These are phyloP conservation scores for Trypethelium eluteriae DNA, from an alignment of 495 filamentous ascomycete species.

Conservation along the genomic window DNA sequence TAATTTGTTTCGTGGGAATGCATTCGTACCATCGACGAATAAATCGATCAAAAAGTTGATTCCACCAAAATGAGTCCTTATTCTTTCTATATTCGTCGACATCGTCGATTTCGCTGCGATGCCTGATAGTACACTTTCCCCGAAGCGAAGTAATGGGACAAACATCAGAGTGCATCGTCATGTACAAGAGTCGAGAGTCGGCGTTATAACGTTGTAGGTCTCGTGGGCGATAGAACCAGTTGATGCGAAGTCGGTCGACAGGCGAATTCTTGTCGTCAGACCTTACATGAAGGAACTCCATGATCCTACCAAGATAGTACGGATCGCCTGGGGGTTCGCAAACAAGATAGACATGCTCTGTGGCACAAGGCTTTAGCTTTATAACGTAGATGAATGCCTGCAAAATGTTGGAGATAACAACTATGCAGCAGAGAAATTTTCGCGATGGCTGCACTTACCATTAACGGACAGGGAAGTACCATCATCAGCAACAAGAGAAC, in stretches of 20 bases:
- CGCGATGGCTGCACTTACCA: conserved; percentile 53
- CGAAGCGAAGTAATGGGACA: conserved; percentile 86
- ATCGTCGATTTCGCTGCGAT: conserved; percentile 76
- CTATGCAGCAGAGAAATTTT: too few relatives aligned
- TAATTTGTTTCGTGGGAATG: conserved; percentile 81
- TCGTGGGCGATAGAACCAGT: conserved; percentile 96
- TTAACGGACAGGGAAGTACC: conserved; percentile 75
- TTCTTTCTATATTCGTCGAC: conserved; percentile 74
- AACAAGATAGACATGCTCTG: conserved; percentile 95
- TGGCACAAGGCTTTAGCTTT: conserved; percentile 26
- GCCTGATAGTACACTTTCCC: conserved; percentile 82
- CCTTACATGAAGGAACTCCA: conserved; percentile 86
- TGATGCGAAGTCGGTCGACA: conserved; percentile 82
- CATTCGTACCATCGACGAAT: conserved; percentile 97
- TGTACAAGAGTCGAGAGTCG: conserved; percentile 83
- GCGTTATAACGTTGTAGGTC: conserved; percentile 87
- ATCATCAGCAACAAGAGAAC: conserved; percentile 80
- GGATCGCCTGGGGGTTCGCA: conserved; percentile 97
- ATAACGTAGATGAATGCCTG: too few relatives aligned
- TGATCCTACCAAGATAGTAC: conserved; percentile 93
- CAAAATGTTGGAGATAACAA: too few relatives aligned
- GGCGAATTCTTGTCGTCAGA: conserved; percentile 58
- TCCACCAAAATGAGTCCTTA: conserved; percentile 89
- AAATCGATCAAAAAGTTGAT: conserved; percentile 95
- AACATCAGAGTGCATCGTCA: conserved; percentile 97